Base-by-base conservation (phyloP, 768 basidiomycete species). In the Macrolepiota albuminosa region DNA sequence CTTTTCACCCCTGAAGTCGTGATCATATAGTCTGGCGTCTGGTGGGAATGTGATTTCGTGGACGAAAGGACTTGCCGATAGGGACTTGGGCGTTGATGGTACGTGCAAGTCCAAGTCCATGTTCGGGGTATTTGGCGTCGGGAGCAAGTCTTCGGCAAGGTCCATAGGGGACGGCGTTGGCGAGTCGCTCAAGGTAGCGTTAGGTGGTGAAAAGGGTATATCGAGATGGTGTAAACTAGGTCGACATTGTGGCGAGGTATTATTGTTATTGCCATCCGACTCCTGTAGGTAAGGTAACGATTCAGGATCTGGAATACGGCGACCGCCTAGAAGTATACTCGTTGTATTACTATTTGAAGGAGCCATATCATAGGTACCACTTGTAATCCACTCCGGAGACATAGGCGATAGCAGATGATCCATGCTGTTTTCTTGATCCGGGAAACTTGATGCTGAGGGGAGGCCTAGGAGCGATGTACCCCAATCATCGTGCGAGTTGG, bases 51-150 rank as follows among this genome's bases (percentile, higher is more conserved):
- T 36, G 16, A 57, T 55, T 21, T 59, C 57, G 13, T 47, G 40
- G 13, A 42, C 9, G n/a, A 68, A 56, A 2, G 65, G 64, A 9
- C 61, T 62, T 3, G 46, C 40, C 26, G 62, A 57, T 7, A 63
- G 59, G 1, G 65, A 65, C 61, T 65, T 68, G 2, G 70, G 70
- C 61, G 60, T 64, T 31, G 54, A 71, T 63, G 46, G 67, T 64
- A 47, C 66, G 34, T 60, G 57, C 56, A 61, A 61, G 39, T 59
- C 49, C 24, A 51, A 33, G 26, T 58, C 57, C 24, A 51, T 39
- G 42, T 56, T 49, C 26, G 47, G 21, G 39, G 59, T 60, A 47
- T 67, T 67, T 1, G 70, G 70, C 61, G 60, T 65, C 36, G 52
- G 71, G 62, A 40, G 67, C 64, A 63, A 29, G 29, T 63, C 62